Evolutionary conservation across 768 basidiomycete genomes (phyloP).

Genomic region (Pleurotus giganteus): DNA sequence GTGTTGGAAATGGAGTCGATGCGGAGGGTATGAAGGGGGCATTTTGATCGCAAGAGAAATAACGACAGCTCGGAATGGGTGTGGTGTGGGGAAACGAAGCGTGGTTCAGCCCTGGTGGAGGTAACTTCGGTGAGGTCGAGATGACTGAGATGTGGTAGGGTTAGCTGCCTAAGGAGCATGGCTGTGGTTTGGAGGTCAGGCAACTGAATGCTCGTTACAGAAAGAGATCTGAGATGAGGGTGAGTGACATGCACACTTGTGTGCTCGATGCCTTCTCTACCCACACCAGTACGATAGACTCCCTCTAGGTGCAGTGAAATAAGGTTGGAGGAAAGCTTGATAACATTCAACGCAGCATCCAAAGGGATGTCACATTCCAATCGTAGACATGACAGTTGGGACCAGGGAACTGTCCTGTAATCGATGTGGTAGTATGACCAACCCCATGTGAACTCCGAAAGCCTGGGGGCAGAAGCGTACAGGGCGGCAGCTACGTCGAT

Average conservation of each 20-base stretch:
- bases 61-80: neutral
- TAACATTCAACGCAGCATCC: neutral
- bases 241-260: neutral
- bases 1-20: constrained; percentile 11
- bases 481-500: neutral
- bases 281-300: neutral
- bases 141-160: neutral
- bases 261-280: neutral
- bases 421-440: constrained; percentile 4
- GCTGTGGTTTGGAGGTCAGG: neutral
- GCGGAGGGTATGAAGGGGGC: constrained; percentile 5
- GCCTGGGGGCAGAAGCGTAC: constrained; percentile 2
- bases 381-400: constrained; percentile 3
- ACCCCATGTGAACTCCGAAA: constrained; percentile 9
- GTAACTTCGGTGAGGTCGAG: neutral
- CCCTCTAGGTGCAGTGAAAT: neutral
- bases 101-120: neutral
- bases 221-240: neutral
- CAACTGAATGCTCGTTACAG: neutral
- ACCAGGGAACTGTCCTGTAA: constrained; percentile 2
- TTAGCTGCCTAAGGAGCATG: neutral
- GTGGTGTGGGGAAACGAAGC: neutral
- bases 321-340: neutral
- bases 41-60: constrained; percentile 5
- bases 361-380: constrained; percentile 5